Base-by-base conservation (phyloP, 495 filamentous ascomycete genomes). In the Penicillium bialowiezense region DNA sequence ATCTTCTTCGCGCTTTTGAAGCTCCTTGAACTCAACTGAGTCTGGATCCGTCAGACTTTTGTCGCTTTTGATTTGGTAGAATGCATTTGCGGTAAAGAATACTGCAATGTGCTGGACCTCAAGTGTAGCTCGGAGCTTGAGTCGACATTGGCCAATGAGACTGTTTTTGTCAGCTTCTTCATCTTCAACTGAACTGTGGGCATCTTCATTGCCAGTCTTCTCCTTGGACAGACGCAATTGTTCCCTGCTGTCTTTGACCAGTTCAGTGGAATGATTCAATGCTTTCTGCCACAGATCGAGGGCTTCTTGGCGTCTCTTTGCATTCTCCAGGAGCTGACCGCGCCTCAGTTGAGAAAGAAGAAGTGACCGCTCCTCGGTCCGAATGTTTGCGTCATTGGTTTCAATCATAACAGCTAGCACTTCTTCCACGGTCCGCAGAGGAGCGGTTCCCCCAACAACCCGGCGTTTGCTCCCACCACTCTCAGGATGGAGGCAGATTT, bases 401-500 rank as follows among this genome's bases (percentile, higher is more conserved):
- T 96, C 91, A 48, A 96, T 84, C 92, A 97, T 96, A 3, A 84
- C 83, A 33, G 88, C 83, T 18, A 97, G 70, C 2, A 96, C 90
- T 58, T 97, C 86, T 13, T 79, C 76, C 5, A 96, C 85, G 7
- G 90, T 92, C n/a, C 85, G 73, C 41, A 93, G 66, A 7, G 86
- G 84, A 0, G 81, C 86, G 45, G 75, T 75, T 23, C 70, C 79
- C 3, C 88, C 87, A 5, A 95, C 69, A 0, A 81, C 81, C 46
- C 78, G 77, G 15, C 86, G 78, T 60, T 88, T 89, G n/a, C 73
- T 73, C 8, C 69, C 75, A 7, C 85, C 85, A 29, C 90, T 79
- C 47, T 91, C 75, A 2, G 92, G 88, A 67, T 96, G 89, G n/a
- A 97, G 76, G 50, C 89, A 90, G 1, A 86, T 88, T 60, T 93